Evolutionary conservation across 2,329 filamentous ascomycete genomes (phyloP).

Genomic region (Aspergillus latus): DNA sequence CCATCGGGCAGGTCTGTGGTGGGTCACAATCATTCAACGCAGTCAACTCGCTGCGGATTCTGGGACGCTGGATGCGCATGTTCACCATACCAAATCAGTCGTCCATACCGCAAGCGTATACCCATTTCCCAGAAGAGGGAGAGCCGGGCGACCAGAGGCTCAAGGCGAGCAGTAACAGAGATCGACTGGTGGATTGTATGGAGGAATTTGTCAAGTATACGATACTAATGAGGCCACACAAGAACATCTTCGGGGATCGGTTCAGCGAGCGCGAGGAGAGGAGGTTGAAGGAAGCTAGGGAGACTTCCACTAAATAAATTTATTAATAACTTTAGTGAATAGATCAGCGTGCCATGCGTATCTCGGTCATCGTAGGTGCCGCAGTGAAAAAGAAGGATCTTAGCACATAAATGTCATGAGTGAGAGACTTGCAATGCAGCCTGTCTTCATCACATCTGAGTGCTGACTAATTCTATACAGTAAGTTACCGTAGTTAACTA

Average conservation of each 20-base stretch:
- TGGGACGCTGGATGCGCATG: conserved; percentile 71
- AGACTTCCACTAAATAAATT: too few species aligned
- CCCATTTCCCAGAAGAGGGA: conserved; percentile 57
- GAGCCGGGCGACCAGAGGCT: conserved; percentile 51
- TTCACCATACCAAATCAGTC: conserved; percentile 67
- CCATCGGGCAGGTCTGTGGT: conserved; percentile 62
- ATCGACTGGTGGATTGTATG: conserved; percentile 65
- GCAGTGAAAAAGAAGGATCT: too few species aligned
- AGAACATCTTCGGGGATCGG: conserved; percentile 61
- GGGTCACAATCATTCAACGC: conserved; percentile 68
- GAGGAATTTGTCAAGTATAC: conserved; percentile 71
- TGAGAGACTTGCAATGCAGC: too few species aligned
- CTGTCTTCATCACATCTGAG: not conserved
- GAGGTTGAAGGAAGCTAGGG: conserved; percentile 9
- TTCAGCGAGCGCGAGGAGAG: conserved; percentile 57
- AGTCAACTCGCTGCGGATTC: conserved; percentile 63
- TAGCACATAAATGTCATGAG: too few species aligned
- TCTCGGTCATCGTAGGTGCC: too few species aligned
- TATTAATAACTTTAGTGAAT: too few species aligned
- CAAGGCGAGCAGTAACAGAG: conserved; percentile 57
- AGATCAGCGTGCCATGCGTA: too few species aligned
- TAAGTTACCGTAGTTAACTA: too few species aligned
- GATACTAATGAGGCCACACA: conserved; percentile 62
- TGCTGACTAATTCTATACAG: not conserved
- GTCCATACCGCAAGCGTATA: conserved; percentile 64